phyloP scores from a whole-genome alignment of 495 filamentous ascomycete species.

The Aspergillus egyptiacus region DNA sequence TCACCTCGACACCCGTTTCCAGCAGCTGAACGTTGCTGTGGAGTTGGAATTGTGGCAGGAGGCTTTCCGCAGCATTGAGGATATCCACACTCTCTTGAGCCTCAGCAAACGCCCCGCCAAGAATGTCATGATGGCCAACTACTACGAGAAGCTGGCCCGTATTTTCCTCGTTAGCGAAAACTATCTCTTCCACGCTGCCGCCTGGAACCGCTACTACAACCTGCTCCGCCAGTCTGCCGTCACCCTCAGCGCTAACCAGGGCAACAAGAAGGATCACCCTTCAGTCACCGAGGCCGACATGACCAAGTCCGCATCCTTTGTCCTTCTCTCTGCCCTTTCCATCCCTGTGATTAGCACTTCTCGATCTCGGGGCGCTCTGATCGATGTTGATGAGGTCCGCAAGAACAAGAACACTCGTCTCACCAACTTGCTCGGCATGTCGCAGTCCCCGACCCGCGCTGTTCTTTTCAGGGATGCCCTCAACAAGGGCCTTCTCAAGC shows the following conservation, averaged over 20 bases:
- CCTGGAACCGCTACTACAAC: slow-evolving; percentile 95
- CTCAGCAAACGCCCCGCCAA: slow-evolving; percentile 99
- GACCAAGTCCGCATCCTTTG: slow-evolving; percentile 83
- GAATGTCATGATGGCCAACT: slow-evolving; percentile 99
- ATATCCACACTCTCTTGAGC: slow-evolving; percentile 97
- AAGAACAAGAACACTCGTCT: slow-evolving; percentile 98
- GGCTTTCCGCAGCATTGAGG: slow-evolving; percentile 96
- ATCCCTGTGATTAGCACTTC: slow-evolving; percentile 99
- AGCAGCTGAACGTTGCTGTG: slow-evolving; percentile 96
- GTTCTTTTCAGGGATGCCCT: slow-evolving; percentile 91
- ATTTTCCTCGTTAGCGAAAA: slow-evolving; percentile 99
- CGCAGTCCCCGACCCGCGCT: slow-evolving; percentile 77
- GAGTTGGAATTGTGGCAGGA: slow-evolving; percentile 99
- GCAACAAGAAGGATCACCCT: slow-evolving; percentile 90
- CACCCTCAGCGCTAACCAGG: slow-evolving; percentile 74
- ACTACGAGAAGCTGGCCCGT: slow-evolving; percentile 97
- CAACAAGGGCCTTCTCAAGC: slow-evolving; percentile 87
- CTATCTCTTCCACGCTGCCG: slow-evolving; percentile 97
- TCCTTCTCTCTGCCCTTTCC: slow-evolving; percentile 88
- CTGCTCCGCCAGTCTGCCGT: slow-evolving; percentile 87
- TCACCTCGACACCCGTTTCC: slow-evolving; percentile 95
- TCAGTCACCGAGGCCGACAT: slow-evolving; percentile 82
- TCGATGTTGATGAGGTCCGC: slow-evolving; percentile 93
- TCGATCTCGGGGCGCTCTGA: slow-evolving; percentile 86
- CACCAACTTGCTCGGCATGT: slow-evolving; percentile 92